Evolutionary conservation across 352 stramenopile species (phyloP), one percentile per base, ranked within the genome.

Genomic region (Phytophthora syringae): DNA sequence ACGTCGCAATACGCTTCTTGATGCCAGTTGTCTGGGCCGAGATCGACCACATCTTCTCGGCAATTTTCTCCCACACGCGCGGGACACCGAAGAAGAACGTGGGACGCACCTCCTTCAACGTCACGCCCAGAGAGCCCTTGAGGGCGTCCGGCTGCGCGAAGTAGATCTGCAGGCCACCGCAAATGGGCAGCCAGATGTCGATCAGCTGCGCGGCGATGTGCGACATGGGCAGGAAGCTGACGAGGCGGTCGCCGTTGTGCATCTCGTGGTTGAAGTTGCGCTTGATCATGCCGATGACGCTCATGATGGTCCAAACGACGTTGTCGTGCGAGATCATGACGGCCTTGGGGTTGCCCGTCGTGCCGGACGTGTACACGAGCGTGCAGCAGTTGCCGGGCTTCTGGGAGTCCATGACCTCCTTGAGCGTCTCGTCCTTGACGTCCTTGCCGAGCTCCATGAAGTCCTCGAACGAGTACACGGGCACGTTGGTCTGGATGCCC

Each of bases 301-400:
- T 84, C 36, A 70, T 53, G 48, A 92, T 86, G 20, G 86, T 97
- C 88, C 86, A 97, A 6, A 85, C 85, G 12, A 98, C 76, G 72
- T 98, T 98, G 76, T 98, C 94, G 80, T 99, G 92, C 45, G 88
- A 97, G 59, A 99, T 94, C 95, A 98, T 98, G 24, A 98, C 96
- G 22, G 92, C 95, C 79, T 99, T 99, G n/a, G 96, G 96, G 61
- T 90, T 73, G 27, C 96, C 92, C 16, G 96, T 99, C 60, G 95
- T 98, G 61, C 96, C 96, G 25, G 89, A 98, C 52, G 95, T 98
- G 81, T 98, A 98, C 61, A 98, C 98, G 47, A 98, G 77, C 59
- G 90, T 89, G 71, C 84, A 92, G 72, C 89, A 97, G 68, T 97
- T 79, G 36, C 88, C 88, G 0, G 92, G 90, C 62, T 93, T 90